These are phyloP conservation scores for Alternaria brassicicola DNA, from an alignment of 2,329 filamentous ascomycete genomes.

Conservation along the genomic window DNA sequence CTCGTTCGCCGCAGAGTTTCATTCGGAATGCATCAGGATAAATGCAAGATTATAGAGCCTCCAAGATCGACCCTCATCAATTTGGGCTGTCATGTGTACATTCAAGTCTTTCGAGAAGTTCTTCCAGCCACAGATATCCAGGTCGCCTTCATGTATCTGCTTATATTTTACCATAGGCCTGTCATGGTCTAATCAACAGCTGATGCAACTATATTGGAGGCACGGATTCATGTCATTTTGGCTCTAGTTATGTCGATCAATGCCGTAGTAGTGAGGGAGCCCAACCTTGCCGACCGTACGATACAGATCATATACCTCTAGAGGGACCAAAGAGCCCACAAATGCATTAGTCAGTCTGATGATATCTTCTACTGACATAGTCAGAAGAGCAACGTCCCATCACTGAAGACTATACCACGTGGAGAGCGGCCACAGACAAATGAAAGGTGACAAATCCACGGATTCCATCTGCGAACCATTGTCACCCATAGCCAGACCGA, in stretches of 20 bases:
- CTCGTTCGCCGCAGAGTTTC: constrained; percentile 11
- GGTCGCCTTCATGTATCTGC: constrained; percentile 21
- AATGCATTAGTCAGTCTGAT: background rate
- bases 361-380: background rate
- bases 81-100: constrained; percentile 27
- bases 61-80: constrained; percentile 34
- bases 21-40: constrained; percentile 29
- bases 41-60: constrained; percentile 30
- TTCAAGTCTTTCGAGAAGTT: constrained; percentile 30
- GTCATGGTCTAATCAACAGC: constrained; percentile 2
- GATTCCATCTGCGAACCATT: constrained; percentile 5
- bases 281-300: background rate
- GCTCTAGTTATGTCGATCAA: constrained; percentile 7
- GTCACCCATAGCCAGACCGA: constrained; percentile 20
- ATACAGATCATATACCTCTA: background rate
- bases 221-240: background rate
- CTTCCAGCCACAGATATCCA: constrained; percentile 14
- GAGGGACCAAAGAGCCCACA: background rate
- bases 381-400: background rate
- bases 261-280: background rate
- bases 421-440: background rate
- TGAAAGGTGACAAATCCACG: background rate
- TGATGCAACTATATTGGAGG: constrained; percentile 12
- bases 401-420: background rate
- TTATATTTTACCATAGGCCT: constrained; percentile 13